Conservation (phyloP, 2,329 filamentous ascomycete genomes). For the Sporothrix brasiliensis region DNA sequence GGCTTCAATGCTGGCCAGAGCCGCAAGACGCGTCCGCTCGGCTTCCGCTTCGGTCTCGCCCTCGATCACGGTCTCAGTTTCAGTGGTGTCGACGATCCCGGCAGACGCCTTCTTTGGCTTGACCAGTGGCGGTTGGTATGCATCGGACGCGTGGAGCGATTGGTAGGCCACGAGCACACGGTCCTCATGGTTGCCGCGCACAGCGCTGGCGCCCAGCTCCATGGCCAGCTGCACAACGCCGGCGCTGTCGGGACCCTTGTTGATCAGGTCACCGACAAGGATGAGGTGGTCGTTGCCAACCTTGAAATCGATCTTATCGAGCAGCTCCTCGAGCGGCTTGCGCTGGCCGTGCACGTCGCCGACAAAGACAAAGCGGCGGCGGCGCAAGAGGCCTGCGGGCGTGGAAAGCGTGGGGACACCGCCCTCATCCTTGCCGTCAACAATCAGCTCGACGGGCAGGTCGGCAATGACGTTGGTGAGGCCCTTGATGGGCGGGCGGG, state of each 20-base stretch:
- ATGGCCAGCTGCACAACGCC: slow-evolving; percentile 78
- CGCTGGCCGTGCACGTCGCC: slow-evolving; percentile 94
- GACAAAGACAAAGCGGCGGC: slow-evolving; percentile 72
- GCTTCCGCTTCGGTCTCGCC: slow-evolving; percentile 31
- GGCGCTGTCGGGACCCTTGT: slow-evolving; percentile 81
- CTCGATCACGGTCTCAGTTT: slow-evolving; percentile 16
- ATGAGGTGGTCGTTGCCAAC: slow-evolving; percentile 69
- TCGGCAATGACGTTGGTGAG: slow-evolving; percentile 40
- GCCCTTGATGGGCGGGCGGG: slow-evolving; percentile 46
- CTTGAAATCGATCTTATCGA: slow-evolving; percentile 68
- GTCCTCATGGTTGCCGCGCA: slow-evolving; percentile 94
- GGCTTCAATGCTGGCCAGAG: slow-evolving; percentile 27
- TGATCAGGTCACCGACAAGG: slow-evolving; percentile 76
- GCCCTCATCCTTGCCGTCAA: slow-evolving; percentile 37
- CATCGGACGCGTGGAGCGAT: slow-evolving; percentile 37
- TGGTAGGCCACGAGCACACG: slow-evolving; percentile 70
- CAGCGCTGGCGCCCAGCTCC: slow-evolving; percentile 72
- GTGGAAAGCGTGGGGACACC: slow-evolving; percentile 32
- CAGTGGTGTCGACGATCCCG: not conserved
- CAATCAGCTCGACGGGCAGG: slow-evolving; percentile 41
- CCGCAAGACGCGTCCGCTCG: slow-evolving; percentile 3
- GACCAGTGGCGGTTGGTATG: not conserved
- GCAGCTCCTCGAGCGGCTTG: slow-evolving; percentile 64
- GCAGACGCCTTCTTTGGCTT: not conserved
- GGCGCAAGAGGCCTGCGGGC: slow-evolving; percentile 39